Base-by-base conservation (phyloP, 495 filamentous ascomycete species). In the Xylaria intraflava region DNA sequence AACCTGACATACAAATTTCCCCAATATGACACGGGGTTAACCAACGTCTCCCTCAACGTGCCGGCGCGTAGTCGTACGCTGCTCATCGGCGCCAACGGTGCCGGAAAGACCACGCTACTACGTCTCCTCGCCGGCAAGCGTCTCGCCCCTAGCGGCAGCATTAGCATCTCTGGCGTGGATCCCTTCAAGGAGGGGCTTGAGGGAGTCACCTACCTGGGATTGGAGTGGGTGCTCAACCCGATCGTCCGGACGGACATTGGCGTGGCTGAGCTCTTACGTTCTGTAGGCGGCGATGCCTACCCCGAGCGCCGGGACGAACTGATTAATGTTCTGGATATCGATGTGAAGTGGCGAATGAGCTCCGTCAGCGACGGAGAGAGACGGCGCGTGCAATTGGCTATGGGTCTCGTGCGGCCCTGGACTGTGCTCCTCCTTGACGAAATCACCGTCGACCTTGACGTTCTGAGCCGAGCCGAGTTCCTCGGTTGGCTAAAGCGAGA, bases 151-250 rank as follows among this genome's bases (percentile, higher is more conserved):
- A 68, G 68, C 26, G 71, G 77, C 57, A 84, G 82, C 20, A 83
- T 99, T 61, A 67, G 69, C 51, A 83, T 99, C 38, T 84, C 79
- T 30, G 88, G 87, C 47, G 79, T 87, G 26, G 94, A 97, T 72
- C 93, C 93, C 7, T 97, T 99, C 80, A 86, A 85, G 61, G 79
- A 88, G 20, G 81, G 83, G 10, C 78, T 96, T 0, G 87, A 94
- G 69, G 93, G 91, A 42, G 92, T 99, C 23, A 96, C 90, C 44
- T 99, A 99, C 68, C 85, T 99, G 6, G 93, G 93, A 0, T 80
- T 94, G 0, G 93, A 99, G 73, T 99, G 94, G 94, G 94, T 97
- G 11, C 82, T 97, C n/a, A 97, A 97, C 73, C 86, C 84, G 30
- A 94, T 96, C 61, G 94, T 97, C 31, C 84, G 94, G 27, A 93